Evolutionary conservation across 306 rosid genomes (phyloP).

Genomic region (Boehmeria nivea): DNA sequence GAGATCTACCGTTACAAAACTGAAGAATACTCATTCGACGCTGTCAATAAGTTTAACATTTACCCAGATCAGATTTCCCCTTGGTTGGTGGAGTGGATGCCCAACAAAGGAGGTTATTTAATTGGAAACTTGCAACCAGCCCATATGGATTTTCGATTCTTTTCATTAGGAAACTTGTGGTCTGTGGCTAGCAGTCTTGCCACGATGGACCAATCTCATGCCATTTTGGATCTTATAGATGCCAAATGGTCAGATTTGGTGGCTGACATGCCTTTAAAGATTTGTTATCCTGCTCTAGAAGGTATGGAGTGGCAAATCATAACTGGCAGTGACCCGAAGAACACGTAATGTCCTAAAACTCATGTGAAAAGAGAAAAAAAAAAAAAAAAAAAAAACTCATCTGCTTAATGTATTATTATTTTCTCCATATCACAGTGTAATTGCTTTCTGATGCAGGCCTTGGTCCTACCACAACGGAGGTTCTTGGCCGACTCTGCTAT

Average conservation of each 20-base stretch:
- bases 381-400: background rate
- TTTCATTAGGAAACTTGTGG: slow-evolving; percentile 83
- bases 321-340: slow-evolving; percentile 84
- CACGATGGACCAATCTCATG: slow-evolving; percentile 61
- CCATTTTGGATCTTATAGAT: slow-evolving; percentile 80
- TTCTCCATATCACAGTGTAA: slow-evolving; percentile 12
- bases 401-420: background rate
- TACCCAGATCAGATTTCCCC: slow-evolving; percentile 78
- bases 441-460: slow-evolving; percentile 47
- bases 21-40: slow-evolving; percentile 83
- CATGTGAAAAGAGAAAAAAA: no score
- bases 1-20: slow-evolving; percentile 87
- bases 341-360: slow-evolving; percentile 46
- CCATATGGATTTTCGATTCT: slow-evolving; percentile 89
- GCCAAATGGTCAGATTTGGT: slow-evolving; percentile 82
- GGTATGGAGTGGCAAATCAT: slow-evolving; percentile 88
- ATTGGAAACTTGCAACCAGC: slow-evolving; percentile 94
- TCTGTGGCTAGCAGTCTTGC: slow-evolving; percentile 59
- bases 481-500: slow-evolving; percentile 85
- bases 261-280: slow-evolving; percentile 82
- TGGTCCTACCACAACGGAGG: slow-evolving; percentile 93
- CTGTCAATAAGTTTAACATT: slow-evolving; percentile 85
- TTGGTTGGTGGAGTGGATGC: slow-evolving; percentile 93
- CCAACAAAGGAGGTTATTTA: slow-evolving; percentile 68
- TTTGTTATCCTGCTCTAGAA: slow-evolving; percentile 85